Evolutionary conservation across 768 basidiomycete genomes (phyloP).

Genomic region (Rhodotorula diobovata): DNA sequence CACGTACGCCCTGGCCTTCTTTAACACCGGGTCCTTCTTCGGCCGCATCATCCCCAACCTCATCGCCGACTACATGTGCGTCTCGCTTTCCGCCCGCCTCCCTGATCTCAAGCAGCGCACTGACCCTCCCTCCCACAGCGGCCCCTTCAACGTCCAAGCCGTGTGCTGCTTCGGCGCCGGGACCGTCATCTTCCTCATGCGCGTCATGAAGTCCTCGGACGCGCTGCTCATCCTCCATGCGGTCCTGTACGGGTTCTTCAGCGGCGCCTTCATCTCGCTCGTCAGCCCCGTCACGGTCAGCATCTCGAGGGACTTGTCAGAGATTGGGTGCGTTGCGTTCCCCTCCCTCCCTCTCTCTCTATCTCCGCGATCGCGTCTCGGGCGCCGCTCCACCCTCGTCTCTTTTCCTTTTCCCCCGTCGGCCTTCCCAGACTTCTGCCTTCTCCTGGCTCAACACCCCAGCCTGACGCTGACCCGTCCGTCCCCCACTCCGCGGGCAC

Average conservation of each 20-base stretch:
- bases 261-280: slow-evolving; percentile 44
- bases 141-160: slow-evolving; percentile 2
- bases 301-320: slow-evolving; percentile 6
- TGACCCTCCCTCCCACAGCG: neutral
- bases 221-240: neutral
- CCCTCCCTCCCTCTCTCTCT: too few species aligned
- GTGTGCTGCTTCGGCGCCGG: slow-evolving; percentile 38
- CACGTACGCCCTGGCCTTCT: slow-evolving; percentile 54
- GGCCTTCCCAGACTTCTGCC: too few species aligned
- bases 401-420: too few species aligned
- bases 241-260: slow-evolving; percentile 43
- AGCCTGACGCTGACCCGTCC: too few species aligned
- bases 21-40: slow-evolving; percentile 62
- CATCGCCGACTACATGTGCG: slow-evolving; percentile 13
- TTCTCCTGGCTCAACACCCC: too few species aligned
- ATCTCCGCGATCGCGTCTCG: neutral
- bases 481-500: too few species aligned
- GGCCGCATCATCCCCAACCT: slow-evolving; percentile 56
- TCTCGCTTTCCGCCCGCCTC: neutral
- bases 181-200: slow-evolving; percentile 40
- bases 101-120: neutral
- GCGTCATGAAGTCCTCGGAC: neutral
- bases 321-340: slow-evolving; percentile 19
- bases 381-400: too few species aligned
- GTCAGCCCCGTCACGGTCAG: slow-evolving; percentile 28